Evolutionary conservation across 2,329 filamentous ascomycete genomes (phyloP), one percentile per base, ranked within the genome.

Genomic region (Claviceps digitariae): DNA sequence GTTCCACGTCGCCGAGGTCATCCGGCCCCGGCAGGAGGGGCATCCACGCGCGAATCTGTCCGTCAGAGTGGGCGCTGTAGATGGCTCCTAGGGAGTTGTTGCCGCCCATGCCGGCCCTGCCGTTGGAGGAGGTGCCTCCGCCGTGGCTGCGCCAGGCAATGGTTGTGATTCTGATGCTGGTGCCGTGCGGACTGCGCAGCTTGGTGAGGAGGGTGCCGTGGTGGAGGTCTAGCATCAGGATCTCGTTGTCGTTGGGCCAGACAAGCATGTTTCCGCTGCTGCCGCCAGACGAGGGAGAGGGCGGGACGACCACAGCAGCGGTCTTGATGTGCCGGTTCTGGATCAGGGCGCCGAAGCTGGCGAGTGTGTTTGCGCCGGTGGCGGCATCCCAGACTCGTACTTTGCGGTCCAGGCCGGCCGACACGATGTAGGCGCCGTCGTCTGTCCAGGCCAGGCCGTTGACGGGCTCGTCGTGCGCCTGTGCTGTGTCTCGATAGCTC

Each of bases 401-500:
- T 9, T 85, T 81, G 49, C 87, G 77, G 65, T 97, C 93, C 54
- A 94, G 86, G 0, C 90, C 90, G 2, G 87, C 79, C 0, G 86
- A 89, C 13, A 96, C 75, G 20, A 97, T 74, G 63, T 86, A 83
- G 15, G 73, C 74, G 1, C 89, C 89, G 63, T 89, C 83, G 55
- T 88, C 83, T 1, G 86, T 90, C 89, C 90, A 97, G 1, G 83
- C 75, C 8, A 96, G 72, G 1, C 87, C 87, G 57, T 95, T 96
- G 2, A 94, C 89, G 1, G 88, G 80, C 3, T 87, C 90, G 12
- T 78, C 76, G 62, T 97, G 91, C 0, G 91, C 89, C 57, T 76
- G 77, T 4, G 77, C 77, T 2, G 76, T 70, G 62, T 60, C 73
- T 64, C 69, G 78, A 45, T 79, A 70, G 48, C 64, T 66, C 27